phyloP scores from a whole-genome alignment of 2,329 filamentous ascomycete genomes.

The Aspergillus ibericus region DNA sequence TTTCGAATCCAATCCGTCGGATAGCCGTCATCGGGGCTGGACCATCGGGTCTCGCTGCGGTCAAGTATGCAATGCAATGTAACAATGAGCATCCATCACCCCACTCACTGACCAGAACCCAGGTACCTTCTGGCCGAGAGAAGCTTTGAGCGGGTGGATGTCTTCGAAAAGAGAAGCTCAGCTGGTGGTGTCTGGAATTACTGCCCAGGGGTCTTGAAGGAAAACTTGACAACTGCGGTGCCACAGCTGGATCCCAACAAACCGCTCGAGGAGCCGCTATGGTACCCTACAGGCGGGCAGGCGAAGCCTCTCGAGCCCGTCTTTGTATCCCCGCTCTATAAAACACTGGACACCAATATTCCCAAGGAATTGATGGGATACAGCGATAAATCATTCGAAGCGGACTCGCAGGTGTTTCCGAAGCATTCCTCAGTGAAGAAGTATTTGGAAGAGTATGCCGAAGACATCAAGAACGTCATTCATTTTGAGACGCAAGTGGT shows the following conservation, averaged over 20 bases:
- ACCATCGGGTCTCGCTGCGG: conserved; percentile 73
- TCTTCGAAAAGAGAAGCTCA: conserved; percentile 78
- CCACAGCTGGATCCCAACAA: conserved; percentile 68
- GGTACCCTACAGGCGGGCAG: conserved; percentile 34
- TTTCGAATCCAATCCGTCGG: conserved; percentile 27
- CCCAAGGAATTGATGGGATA: conserved; percentile 78
- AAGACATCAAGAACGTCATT: conserved; percentile 66
- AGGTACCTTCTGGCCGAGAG: conserved; percentile 72
- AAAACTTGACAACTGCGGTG: conserved; percentile 48
- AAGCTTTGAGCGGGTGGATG: conserved; percentile 66
- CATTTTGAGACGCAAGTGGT: conserved; percentile 69
- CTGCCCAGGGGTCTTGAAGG: conserved; percentile 51
- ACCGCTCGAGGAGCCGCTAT: conserved; percentile 64
- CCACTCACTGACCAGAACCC: conserved; percentile 19
- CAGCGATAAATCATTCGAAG: conserved; percentile 66
- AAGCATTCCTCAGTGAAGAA: conserved; percentile 66
- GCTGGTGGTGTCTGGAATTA: conserved; percentile 89
- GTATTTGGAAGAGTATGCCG: conserved; percentile 72
- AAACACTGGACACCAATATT: conserved; percentile 82
- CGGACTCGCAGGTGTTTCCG: conserved; percentile 70
- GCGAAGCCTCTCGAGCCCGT: conserved; percentile 46
- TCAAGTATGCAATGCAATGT: conserved; percentile 55
- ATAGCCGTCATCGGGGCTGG: conserved; percentile 83
- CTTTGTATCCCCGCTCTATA: conserved; percentile 84
- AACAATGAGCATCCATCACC: neutral